These are phyloP conservation scores for Panicum miliaceum DNA, from an alignment of 176 grass and related monocot genomes.

Conservation along the genomic window DNA sequence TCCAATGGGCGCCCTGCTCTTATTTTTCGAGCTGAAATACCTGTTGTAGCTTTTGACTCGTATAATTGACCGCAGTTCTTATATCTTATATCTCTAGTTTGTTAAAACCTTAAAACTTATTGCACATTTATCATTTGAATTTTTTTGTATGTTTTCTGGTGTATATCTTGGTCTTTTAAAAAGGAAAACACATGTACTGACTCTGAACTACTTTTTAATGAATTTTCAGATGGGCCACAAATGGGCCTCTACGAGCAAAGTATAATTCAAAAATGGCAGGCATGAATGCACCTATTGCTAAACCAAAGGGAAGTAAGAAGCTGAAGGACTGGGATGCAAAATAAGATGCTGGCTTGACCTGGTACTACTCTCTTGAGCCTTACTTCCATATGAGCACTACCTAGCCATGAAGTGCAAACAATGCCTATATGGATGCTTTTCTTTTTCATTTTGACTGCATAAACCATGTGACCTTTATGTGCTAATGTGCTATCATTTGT, in stretches of 20 bases:
- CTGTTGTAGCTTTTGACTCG: not conserved
- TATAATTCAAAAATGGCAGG: conserved; percentile 94
- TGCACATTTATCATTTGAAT: conserved; percentile 21
- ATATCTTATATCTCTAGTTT: not conserved
- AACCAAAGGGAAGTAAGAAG: conserved; percentile 96
- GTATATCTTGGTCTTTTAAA: not conserved
- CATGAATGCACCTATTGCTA: conserved; percentile 84
- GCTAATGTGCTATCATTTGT: not conserved
- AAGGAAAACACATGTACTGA: conserved; percentile 4
- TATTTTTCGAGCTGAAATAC: not conserved
- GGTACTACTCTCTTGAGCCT: not conserved
- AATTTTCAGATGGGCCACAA: conserved; percentile 81
- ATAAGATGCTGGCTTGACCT: not conserved
- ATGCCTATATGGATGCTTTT: not conserved
- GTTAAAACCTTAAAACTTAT: not conserved
- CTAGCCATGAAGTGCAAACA: not conserved
- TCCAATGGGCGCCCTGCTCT: not conserved
- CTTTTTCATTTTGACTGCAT: conserved; percentile 3
- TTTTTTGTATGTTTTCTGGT: not conserved
- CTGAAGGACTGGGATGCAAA: conserved; percentile 90
- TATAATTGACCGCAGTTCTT: not conserved
- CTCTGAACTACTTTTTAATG: conserved; percentile 10
- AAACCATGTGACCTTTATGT: not conserved
- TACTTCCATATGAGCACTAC: not conserved
- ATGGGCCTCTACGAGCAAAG: conserved; percentile 78